A percentile compares a stretch with the other conserved stretches of the same genome.
phyloP scores from a whole-genome alignment of 2,329 filamentous ascomycete species.

The Botrytis fragariae region DNA sequence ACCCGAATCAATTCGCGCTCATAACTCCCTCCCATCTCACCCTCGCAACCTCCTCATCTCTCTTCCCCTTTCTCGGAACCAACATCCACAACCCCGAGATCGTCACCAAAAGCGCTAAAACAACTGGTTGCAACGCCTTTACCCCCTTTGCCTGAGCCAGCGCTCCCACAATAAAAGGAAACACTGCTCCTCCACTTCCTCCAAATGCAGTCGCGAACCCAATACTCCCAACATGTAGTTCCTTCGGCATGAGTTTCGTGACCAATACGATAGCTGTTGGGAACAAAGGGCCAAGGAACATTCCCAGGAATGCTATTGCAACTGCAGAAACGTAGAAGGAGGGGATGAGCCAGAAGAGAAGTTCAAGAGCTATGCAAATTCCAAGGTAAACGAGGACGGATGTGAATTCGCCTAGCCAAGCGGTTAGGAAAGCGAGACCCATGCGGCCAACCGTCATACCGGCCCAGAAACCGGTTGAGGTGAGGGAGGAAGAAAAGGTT shows the following conservation, averaged over 20 bases:
- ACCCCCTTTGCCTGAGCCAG: slow-evolving; percentile 60
- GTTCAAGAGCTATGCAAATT: slow-evolving; percentile 60
- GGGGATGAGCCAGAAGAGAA: slow-evolving; percentile 80
- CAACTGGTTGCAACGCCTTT: slow-evolving; percentile 55
- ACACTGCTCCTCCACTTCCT: slow-evolving; percentile 59
- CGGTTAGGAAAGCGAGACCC: slow-evolving; percentile 74
- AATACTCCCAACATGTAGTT: slow-evolving; percentile 74
- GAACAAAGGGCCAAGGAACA: slow-evolving; percentile 79
- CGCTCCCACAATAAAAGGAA: slow-evolving; percentile 66
- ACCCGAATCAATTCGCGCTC: not conserved
- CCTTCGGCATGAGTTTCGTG: slow-evolving; percentile 69
- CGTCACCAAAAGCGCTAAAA: slow-evolving; percentile 49
- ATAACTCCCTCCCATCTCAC: slow-evolving; percentile 16
- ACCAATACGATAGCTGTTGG: slow-evolving; percentile 71
- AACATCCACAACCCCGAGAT: slow-evolving; percentile 49
- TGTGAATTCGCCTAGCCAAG: slow-evolving; percentile 68
- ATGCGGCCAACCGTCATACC: slow-evolving; percentile 75
- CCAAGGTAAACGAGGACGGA: slow-evolving; percentile 64
- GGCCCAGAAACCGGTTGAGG: slow-evolving; percentile 80
- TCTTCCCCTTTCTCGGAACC: slow-evolving; percentile 38
- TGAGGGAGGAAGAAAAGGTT: slow-evolving; percentile 71
- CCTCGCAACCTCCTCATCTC: slow-evolving; percentile 26
- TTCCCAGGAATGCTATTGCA: slow-evolving; percentile 69
- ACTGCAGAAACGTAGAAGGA: slow-evolving; percentile 71
- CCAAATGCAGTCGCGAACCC: slow-evolving; percentile 80